Conservation (phyloP, 805 yeast genomes). For the Candida alai region DNA sequence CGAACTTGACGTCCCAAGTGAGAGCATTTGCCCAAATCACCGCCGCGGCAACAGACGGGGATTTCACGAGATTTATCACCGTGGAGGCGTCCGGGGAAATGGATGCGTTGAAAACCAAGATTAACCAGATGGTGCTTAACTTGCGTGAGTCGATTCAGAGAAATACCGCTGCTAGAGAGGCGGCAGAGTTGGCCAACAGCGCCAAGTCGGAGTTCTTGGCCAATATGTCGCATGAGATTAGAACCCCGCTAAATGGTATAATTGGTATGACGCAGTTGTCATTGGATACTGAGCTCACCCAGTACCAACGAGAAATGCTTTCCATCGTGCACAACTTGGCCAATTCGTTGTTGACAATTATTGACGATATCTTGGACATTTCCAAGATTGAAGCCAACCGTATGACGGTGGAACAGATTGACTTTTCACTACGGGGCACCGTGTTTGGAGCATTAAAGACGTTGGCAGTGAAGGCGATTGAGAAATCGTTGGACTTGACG, state of each 20-base stretch:
- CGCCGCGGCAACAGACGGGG: constrained; percentile 93
- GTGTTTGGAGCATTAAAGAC: constrained; percentile 89
- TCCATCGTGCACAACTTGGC: constrained; percentile 87
- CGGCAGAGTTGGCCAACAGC: constrained; percentile 86
- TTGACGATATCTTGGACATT: constrained; percentile 87
- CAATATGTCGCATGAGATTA: constrained; percentile 66
- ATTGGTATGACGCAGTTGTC: constrained; percentile 91
- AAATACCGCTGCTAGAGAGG: constrained; percentile 90
- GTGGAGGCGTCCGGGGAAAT: constrained; percentile 92
- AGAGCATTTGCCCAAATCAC: constrained; percentile 92
- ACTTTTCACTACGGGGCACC: constrained; percentile 80
- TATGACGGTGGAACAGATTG: constrained; percentile 89
- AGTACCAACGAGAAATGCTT: constrained; percentile 88
- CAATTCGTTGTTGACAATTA: constrained; percentile 77
- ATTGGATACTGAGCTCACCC: constrained; percentile 82
- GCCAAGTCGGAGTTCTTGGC: constrained; percentile 90
- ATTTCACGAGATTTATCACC: constrained; percentile 83
- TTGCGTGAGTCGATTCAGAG: constrained; percentile 86
- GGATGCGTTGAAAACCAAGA: constrained; percentile 64
- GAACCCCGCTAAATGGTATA: constrained; percentile 92
- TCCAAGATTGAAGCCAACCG: constrained; percentile 91
- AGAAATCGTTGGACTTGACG: constrained; percentile 73
- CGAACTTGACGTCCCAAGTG: constrained; percentile 88
- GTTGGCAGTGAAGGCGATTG: constrained; percentile 84
- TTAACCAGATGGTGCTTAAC: constrained; percentile 80